Evolutionary conservation across 108 stramenopile genomes (phyloP).

Genomic region (Pseudonitzschia multiseries): DNA sequence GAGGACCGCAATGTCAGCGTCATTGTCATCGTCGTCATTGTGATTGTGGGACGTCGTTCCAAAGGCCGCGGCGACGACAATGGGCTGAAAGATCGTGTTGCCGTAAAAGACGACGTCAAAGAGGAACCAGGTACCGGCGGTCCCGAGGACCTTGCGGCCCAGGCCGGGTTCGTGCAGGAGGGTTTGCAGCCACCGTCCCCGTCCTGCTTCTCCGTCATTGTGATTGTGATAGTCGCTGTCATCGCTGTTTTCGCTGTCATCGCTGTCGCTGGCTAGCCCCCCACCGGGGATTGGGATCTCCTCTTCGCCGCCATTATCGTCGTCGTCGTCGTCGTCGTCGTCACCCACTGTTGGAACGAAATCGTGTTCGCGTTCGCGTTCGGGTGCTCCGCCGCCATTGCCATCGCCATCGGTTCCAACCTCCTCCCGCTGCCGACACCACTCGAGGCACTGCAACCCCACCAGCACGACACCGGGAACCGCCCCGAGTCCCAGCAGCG

Average conservation of each 20-base stretch:
- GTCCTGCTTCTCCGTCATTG: background rate
- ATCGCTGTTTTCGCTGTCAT: constrained; percentile 7
- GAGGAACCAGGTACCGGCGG: constrained; percentile 82
- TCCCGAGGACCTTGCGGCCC: constrained; percentile 64
- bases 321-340: constrained; percentile 3
- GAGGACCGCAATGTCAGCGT: constrained; percentile 10
- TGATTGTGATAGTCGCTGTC: background rate
- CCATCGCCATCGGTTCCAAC: too few species aligned
- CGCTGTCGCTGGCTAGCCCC: background rate
- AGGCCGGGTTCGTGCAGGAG: constrained; percentile 64
- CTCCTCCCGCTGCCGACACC: background rate
- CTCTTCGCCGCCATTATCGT: background rate
- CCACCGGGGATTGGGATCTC: background rate
- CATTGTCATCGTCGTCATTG: background rate
- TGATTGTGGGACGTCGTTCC: constrained; percentile 37
- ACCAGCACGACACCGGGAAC: constrained; percentile 68
- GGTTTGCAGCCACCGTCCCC: constrained; percentile 29
- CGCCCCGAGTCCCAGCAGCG: constrained; percentile 67
- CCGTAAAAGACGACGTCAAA: constrained; percentile 91
- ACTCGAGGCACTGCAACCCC: constrained; percentile 30
- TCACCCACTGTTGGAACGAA: background rate
- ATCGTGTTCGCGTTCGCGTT: background rate
- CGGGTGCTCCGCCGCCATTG: background rate
- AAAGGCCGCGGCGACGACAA: constrained; percentile 83
- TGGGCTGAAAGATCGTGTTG: constrained; percentile 84